Base-by-base conservation (phyloP, 345 rosid genomes). In the Brassica rapa region DNA sequence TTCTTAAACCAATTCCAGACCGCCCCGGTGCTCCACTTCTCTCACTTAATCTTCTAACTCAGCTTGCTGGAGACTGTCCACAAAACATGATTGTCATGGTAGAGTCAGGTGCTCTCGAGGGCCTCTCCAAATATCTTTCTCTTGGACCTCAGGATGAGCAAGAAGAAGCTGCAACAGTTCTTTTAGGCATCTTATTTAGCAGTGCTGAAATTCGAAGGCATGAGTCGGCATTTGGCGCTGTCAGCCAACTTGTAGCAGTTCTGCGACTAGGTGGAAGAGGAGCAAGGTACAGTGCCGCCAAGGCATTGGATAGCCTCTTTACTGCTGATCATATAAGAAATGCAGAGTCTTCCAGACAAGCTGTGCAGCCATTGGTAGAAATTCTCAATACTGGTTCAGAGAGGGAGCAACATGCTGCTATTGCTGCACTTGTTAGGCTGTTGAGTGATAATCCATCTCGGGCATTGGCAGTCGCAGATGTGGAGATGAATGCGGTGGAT, bases 1-100 rank as follows among this genome's bases (percentile, higher is more conserved):
- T 96, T 70, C 97, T 96, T 64, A 96, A 96, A 75, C 99, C 99
- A 59, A 96, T 96, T 85, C 99, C 99, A 57, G 99, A 91, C 84
- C 98, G 98, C 43, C 99, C 99, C 4, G 94, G 98, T 70, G 99
- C 99, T 77, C 99, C 99, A 62, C 87, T 86, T 81, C 93, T 96
- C 66, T 88, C 98, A 64, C 89, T 96, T 55, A 90, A 93, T 56
- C 87, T 91, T 85, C 86, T 96, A 84, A 96, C 88, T 74, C 97
- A 89, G 85, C 97, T 96, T 83, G 96, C 97, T 63, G 91, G 87
- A 77, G 99, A 93, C 77, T 90, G 95, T 78, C 88, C 91, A 19
- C 84, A 97, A 27, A 96, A 96, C 83, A 91, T 89, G 88, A 87
- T 86, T 80, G 87, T 89, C 62, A 96, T 96, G 99, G 96, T 96